phyloP scores from a whole-genome alignment of 2,329 filamentous ascomycete species.

The Penicillium brasilianum region DNA sequence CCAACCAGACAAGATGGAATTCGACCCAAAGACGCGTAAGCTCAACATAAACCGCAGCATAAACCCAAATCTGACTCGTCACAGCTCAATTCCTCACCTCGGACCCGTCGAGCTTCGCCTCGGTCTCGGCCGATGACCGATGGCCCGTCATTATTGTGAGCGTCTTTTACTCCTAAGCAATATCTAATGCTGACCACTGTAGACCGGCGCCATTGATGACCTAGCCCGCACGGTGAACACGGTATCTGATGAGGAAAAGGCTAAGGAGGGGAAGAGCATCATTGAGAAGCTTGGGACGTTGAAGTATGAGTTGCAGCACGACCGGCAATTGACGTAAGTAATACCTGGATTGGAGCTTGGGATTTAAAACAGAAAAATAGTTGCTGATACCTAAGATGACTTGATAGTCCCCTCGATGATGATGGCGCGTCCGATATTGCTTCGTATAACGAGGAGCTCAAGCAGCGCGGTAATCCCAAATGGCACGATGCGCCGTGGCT shows the following conservation, averaged over 20 bases:
- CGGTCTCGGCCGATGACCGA: conserved; percentile 79
- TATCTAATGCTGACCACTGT: conserved; percentile 11
- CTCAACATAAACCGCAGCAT: conserved; percentile 3
- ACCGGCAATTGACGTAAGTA: conserved; percentile 74
- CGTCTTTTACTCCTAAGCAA: conserved; percentile 10
- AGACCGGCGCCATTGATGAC: conserved; percentile 94
- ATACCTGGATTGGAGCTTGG: neutral
- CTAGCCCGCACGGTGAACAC: conserved; percentile 68
- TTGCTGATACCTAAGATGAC: neutral
- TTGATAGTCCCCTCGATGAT: conserved; percentile 69
- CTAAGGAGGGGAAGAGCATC: conserved; percentile 83
- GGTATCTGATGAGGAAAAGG: conserved; percentile 62
- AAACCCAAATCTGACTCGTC: conserved; percentile 18
- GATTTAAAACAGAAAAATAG: neutral
- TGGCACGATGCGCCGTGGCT: conserved; percentile 92
- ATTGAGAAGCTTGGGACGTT: conserved; percentile 77
- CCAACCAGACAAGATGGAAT: conserved; percentile 63
- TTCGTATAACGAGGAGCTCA: conserved; percentile 84
- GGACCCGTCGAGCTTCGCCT: conserved; percentile 86
- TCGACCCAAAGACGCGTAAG: conserved; percentile 75
- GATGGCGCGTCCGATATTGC: conserved; percentile 78
- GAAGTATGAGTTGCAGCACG: conserved; percentile 95
- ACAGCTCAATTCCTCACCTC: conserved; percentile 76
- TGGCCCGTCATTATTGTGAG: conserved; percentile 92
- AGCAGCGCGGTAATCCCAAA: conserved; percentile 70